Base-by-base conservation (phyloP, 352 stramenopile species). In the Sclerospora graminicola region DNA sequence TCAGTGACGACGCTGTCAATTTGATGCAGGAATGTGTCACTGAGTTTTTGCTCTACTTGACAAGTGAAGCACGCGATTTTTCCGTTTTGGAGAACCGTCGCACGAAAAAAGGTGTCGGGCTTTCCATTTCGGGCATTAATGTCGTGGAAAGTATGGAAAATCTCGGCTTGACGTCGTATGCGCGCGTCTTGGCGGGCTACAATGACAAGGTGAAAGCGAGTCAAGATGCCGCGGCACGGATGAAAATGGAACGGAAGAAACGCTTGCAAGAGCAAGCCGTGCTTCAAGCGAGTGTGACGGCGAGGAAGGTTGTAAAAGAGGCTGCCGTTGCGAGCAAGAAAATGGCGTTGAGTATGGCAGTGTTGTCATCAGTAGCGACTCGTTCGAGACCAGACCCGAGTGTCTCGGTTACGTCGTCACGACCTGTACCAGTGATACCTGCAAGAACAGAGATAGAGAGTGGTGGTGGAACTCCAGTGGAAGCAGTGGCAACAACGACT, bases 11-110 rank as follows among this genome's bases (percentile, higher is more conserved):
- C 18, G 80, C 80, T 1, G 64, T 79, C 15, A 60, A 63, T 40
- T 73, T 89, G 24, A 84, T 92, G 70, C 80, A 92, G 44, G 80
- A 92, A 45, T 92, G 80, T 16, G 75, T 82, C 30, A 89, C 74
- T 0, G 80, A 92, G 57, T 92, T 92, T 39, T 43, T 92, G 9
- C 37, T 92, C 28, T 92, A 82, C 28, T 60, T 89, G 24, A 87
- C 75, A 24, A 92, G 80, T 40, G 80, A 92, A 43, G 70, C 77
- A 1, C 64, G 71, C n/a, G 80, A 89, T 48, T 52, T 80, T 8
- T 63, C 71, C 3, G 44, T 76, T 19, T 48, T 82, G 34, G 63
- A 88, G 32, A 85, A 80, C 48, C 57, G 44, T 24, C 49, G 49
- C 48, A 62, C 47, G 51, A 80, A 73, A 42, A 85, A 86, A 39